phyloP scores from a whole-genome alignment of 345 rosid genomes.

The Melastoma malabathricum region DNA sequence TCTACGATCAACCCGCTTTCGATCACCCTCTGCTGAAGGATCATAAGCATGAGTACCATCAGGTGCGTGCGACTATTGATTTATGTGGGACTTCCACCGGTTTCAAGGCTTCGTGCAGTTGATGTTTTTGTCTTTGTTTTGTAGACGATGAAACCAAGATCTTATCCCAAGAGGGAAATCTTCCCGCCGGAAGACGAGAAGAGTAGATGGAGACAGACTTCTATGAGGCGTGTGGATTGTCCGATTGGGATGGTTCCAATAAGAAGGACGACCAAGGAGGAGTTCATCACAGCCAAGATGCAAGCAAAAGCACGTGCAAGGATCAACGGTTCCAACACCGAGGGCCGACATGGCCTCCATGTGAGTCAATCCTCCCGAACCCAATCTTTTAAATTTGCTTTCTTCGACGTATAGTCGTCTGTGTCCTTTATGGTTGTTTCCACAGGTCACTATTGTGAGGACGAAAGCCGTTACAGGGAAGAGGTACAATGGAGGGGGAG shows the following conservation, averaged over 20 bases:
- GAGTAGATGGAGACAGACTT: background rate
- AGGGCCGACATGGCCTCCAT: constrained; percentile 10
- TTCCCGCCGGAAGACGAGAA: no score
- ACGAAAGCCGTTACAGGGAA: background rate
- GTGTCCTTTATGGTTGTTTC: background rate
- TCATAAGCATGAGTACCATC: background rate
- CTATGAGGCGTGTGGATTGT: constrained; percentile 13
- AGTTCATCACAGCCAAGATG: constrained; percentile 12
- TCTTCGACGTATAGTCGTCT: no score
- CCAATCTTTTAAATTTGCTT: no score
- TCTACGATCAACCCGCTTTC: constrained; percentile 11
- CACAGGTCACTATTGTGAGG: constrained; percentile 1
- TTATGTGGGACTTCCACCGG: no score
- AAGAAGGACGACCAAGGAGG: constrained; percentile 15
- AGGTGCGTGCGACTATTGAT: background rate
- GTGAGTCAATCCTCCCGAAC: constrained; percentile 3
- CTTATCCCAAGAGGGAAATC: background rate
- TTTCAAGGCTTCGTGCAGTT: no score
- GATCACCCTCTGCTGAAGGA: constrained; percentile 13
- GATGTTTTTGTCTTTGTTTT: no score
- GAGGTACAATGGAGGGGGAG: constrained; percentile 7
- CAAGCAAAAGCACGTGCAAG: constrained; percentile 5
- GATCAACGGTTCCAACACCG: constrained; percentile 5
- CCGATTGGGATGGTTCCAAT: constrained; percentile 30
- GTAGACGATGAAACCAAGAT: constrained; percentile 17